Evolutionary conservation across 768 basidiomycete species (phyloP), one percentile per base, ranked within the genome.

Genomic region (Rhodotorula babjevae): DNA sequence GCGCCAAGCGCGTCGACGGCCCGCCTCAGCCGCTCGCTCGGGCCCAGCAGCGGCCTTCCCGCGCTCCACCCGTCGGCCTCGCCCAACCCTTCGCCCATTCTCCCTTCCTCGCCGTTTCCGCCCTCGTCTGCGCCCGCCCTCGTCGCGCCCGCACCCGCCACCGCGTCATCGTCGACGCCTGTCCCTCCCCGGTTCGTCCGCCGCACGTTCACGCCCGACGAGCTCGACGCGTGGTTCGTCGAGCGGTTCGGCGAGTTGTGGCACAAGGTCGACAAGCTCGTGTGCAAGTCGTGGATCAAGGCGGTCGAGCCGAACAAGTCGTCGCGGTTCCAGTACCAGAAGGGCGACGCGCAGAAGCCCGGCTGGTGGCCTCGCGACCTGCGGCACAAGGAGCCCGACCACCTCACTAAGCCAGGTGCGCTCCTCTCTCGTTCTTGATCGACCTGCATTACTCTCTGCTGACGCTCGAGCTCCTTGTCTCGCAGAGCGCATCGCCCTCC

Each of bases 251-350:
- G 73, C 36, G 69, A 77, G 2, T 74, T 83, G 8, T 79, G 79
- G 64, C 81, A 82, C 70, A 77, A 75, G 27, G 79, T 79, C 1
- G 81, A 80, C 75, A 82, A 82, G 71, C 72, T 80, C 55, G 78
- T 83, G 57, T 80, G 80, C 69, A 81, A 81, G 73, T 78, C 77
- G 29, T 83, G 83, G 83, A 82, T 83, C 78, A 82, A 82, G 76
- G 76, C 81, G 49, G 80, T 83, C 68, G 82, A 83, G 76, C 83
- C 83, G 8, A 79, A 81, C 68, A 83, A 83, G 74, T 79, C 81
- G 74, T 79, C 79, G 66, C 79, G 79, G 47, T 82, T 69, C 70
- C 83, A 81, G 40, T 83, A 83, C 77, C 81, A 81, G 68, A 77
- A 79, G 56, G 83, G 82, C 23, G 82, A 83, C 47, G 79, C 77